Percentiles rank a stretch among this genome's conserved stretches.
Evolutionary conservation across 2,329 filamentous ascomycete genomes (phyloP).

Genomic region (Ascochyta koolunga): DNA sequence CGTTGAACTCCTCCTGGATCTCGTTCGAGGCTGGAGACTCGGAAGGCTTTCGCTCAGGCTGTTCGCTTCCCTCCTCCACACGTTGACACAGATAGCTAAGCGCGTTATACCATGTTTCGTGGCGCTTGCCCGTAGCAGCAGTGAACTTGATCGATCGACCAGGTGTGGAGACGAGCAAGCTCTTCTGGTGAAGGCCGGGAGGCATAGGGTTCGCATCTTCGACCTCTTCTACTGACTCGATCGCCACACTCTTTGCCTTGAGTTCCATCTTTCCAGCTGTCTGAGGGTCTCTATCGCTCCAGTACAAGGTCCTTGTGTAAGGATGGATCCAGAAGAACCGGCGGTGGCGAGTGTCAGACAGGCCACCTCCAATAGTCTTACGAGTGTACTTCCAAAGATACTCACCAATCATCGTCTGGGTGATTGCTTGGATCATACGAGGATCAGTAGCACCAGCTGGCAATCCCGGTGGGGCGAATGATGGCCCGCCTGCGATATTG

Average conservation of each 20-base stretch:
- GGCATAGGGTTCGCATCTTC: slow-evolving; percentile 95
- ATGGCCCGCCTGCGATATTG: slow-evolving; percentile 63
- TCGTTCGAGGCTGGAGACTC: slow-evolving; percentile 63
- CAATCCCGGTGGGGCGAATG: slow-evolving; percentile 63
- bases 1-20: slow-evolving; percentile 77
- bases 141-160: slow-evolving; percentile 92
- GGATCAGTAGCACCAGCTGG: slow-evolving; percentile 77
- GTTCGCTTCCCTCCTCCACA: slow-evolving; percentile 56
- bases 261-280: slow-evolving; percentile 77
- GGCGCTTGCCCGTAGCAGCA: slow-evolving; percentile 87
- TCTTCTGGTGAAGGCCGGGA: slow-evolving; percentile 92
- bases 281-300: slow-evolving; percentile 89
- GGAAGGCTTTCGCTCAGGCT: slow-evolving; percentile 58
- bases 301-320: slow-evolving; percentile 94
- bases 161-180: slow-evolving; percentile 85
- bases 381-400: slow-evolving; percentile 99
- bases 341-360: slow-evolving; percentile 88
- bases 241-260: slow-evolving; percentile 86
- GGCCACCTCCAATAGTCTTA: slow-evolving; percentile 84
- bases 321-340: slow-evolving; percentile 99
- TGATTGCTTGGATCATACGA: slow-evolving; percentile 98
- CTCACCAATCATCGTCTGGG: slow-evolving; percentile 99
- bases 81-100: slow-evolving; percentile 89
- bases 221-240: slow-evolving; percentile 90
- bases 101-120: slow-evolving; percentile 99